Evolutionary conservation across 176 grass and related monocot genomes (phyloP).

Genomic region (Triticum urartu): DNA sequence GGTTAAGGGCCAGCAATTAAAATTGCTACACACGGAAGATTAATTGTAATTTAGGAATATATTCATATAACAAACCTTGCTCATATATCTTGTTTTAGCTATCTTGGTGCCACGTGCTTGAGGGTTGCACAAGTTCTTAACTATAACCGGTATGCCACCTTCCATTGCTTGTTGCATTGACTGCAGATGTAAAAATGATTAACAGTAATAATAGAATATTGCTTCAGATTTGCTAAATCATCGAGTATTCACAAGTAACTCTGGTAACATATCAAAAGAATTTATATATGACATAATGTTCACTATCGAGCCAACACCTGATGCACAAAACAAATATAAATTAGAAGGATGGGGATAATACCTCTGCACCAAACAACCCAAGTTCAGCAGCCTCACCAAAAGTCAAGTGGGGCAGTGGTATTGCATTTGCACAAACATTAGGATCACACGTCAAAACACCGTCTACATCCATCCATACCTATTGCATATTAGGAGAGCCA

Average conservation of each 20-base stretch:
- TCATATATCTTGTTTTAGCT: conserved; percentile 75
- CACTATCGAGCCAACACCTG: background rate
- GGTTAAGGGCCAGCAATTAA: background rate
- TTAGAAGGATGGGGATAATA: background rate
- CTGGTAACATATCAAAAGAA: background rate
- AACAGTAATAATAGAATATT: background rate
- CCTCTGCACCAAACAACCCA: conserved; percentile 78
- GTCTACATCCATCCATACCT: conserved; percentile 98
- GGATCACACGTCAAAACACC: conserved; percentile 91
- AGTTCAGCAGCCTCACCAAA: conserved; percentile 95
- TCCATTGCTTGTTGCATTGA: conserved; percentile 80
- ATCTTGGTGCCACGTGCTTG: conserved; percentile 74
- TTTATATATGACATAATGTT: background rate
- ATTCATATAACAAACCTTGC: conserved; percentile 50
- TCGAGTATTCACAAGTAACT: background rate
- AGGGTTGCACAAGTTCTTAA: conserved; percentile 76
- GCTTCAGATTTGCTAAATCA: background rate
- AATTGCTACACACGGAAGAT: background rate
- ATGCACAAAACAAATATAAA: background rate
- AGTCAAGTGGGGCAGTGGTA: conserved; percentile 67
- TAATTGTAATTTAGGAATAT: background rate
- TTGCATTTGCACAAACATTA: conserved; percentile 67
- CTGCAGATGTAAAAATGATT: conserved; percentile 59
- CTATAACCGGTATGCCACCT: conserved; percentile 61
- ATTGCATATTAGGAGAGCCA: background rate